phyloP scores from a whole-genome alignment of 1,139 yeast species.

The Yamadazyma atlantica region DNA sequence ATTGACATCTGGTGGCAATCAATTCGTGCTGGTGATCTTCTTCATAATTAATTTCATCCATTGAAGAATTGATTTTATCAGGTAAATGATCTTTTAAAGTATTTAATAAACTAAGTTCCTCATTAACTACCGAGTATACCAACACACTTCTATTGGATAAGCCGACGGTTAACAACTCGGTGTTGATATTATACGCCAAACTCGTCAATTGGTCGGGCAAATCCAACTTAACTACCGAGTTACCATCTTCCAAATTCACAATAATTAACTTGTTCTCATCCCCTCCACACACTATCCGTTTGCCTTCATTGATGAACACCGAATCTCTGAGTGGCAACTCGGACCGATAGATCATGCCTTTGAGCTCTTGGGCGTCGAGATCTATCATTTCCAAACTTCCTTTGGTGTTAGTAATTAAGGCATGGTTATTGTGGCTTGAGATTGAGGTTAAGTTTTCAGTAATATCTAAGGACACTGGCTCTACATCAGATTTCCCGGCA shows the following conservation, averaged over 20 bases:
- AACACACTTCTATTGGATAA: conserved; percentile 67
- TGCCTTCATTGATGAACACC: conserved; percentile 67
- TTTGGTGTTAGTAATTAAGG: conserved; percentile 31
- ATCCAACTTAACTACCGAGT: conserved; percentile 20
- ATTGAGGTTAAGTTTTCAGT: conserved; percentile 41
- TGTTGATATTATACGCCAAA: conserved; percentile 60
- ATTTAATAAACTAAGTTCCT: conserved; percentile 35
- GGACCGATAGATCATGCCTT: conserved; percentile 36
- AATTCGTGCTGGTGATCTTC: conserved; percentile 43
- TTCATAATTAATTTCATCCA: conserved; percentile 36
- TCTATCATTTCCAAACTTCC: conserved; percentile 37
- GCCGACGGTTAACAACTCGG: conserved; percentile 55
- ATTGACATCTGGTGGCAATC: conserved; percentile 29
- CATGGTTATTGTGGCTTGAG: conserved; percentile 20
- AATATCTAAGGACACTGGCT: conserved; percentile 56
- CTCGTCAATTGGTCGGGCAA: conserved; percentile 58
- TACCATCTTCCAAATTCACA: conserved; percentile 43
- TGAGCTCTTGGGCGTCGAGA: conserved; percentile 19
- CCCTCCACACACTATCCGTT: conserved; percentile 70
- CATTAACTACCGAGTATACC: conserved; percentile 59
- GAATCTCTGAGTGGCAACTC: conserved; percentile 69
- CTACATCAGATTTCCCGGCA: conserved; percentile 21
- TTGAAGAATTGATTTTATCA: conserved; percentile 32
- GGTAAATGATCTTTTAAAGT: conserved; percentile 44
- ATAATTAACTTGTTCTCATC: conserved; percentile 67